Base-by-base conservation (phyloP, 2,329 filamentous ascomycete genomes). In the Diplocarpon rosae region DNA sequence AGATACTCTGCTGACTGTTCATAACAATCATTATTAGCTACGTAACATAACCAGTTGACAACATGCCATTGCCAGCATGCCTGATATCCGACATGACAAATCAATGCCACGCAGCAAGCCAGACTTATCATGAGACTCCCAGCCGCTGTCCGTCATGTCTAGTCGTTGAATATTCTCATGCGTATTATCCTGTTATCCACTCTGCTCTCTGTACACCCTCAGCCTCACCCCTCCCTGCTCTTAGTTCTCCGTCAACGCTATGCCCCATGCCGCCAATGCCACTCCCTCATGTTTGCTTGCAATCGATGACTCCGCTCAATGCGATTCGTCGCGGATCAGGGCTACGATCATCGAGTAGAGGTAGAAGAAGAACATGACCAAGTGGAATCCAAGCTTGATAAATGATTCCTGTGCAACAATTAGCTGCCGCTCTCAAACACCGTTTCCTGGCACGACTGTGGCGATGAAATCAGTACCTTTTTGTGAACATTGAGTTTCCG, bases 361-460 rank as follows among this genome's bases (percentile, higher is more conserved):
- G 71, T 98, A 98, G 78, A 96, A 98, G 80, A 98, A 98, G 78
- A 98, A 98, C 88, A 98, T 95, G 70, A 98, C 67, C 49, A 98
- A 74, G 68, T 98, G 92, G 76, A 98, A 98, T 45, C 90, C 92
- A 35, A 98, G 85, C 73, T 98, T 98, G 72, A 92, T 82, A 67
- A 98, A 98, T 0, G 92, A 96, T 78, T 98, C 92, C 89, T 95
- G 43, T 13, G 13, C n/a, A 27, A 34, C 47, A 31, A 16, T 45
- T 41, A 46, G 33, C 27, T 32, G 37, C 33, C 28, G 35, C 28
- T 24, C 39, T 33, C 11, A 8, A 9, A n/a, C 9, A 28, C 37
- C 39, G 1, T 20, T 3, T 5, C 16, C 12, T 14, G 20, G 12
- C 27, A 10, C 15, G 5, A 36, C 20, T 1, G 28, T 3, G n/a